Evolutionary conservation across 305 asterid species (phyloP).

Genomic region (Solanum chacoense): DNA sequence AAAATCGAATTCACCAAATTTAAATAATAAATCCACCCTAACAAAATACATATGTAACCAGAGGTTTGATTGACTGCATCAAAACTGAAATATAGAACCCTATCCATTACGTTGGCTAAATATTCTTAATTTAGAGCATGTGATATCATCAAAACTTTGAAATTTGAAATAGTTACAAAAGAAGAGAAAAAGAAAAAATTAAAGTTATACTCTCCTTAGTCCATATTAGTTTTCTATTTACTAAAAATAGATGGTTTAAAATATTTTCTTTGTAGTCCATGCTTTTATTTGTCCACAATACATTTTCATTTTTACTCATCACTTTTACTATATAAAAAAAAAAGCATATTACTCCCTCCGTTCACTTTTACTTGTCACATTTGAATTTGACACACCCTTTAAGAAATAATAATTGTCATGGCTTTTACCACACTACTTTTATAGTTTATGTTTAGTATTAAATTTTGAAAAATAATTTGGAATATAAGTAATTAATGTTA

Average conservation of each 20-base stretch:
- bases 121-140: not conserved
- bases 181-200: not conserved
- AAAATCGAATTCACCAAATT: not conserved
- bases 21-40: too few relatives aligned
- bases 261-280: not conserved
- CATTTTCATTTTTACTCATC: not conserved
- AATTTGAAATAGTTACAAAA: not conserved
- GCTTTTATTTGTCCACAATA: not conserved
- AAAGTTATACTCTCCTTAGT: not conserved
- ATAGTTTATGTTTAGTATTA: too few relatives aligned
- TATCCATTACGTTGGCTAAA: not conserved
- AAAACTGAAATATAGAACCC: not conserved
- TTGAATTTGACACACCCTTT: accelerated
- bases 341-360: not conserved
- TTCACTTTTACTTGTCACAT: too few relatives aligned
- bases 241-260: not conserved
- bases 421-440: not conserved
- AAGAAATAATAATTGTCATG: not conserved
- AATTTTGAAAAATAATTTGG: too few relatives aligned
- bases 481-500: not conserved
- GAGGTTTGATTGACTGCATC: not conserved
- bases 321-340: not conserved
- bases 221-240: not conserved
- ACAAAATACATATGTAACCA: not conserved
- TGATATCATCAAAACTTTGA: not conserved